phyloP scores from a whole-genome alignment of 257 asterid species.

The Lycium ferocissimum region DNA sequence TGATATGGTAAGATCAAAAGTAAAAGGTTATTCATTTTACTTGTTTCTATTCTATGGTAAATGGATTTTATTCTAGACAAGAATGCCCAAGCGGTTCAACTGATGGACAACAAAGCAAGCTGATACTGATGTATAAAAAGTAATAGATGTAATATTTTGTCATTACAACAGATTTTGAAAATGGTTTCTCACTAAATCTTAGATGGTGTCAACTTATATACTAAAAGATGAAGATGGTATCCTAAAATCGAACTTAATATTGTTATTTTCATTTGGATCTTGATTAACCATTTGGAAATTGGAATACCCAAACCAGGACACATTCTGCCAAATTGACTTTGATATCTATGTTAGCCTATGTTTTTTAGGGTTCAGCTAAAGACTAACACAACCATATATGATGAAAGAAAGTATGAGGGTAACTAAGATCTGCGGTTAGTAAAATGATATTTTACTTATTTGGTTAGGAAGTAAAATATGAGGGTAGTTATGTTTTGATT shows the following conservation, averaged over 20 bases:
- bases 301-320: constrained; percentile 22
- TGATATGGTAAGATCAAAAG: constrained; percentile 57
- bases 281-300: constrained; percentile 3
- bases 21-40: constrained; percentile 17
- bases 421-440: background rate
- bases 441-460: background rate
- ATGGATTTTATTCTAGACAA: constrained; percentile 25
- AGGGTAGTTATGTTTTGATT: background rate
- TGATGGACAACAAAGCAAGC: constrained; percentile 14
- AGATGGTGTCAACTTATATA: constrained; percentile 2
- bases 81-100: constrained; percentile 5
- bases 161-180: constrained; percentile 1
- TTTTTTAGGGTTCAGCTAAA: background rate
- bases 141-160: constrained; percentile 1
- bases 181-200: constrained; percentile 13
- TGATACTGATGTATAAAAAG: background rate
- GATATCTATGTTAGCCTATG: background rate
- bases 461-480: background rate
- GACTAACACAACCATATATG: background rate
- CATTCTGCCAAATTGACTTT: background rate
- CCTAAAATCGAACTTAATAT: constrained; percentile 1
- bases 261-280: constrained; percentile 21
- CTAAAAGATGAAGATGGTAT: background rate
- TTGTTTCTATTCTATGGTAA: background rate
- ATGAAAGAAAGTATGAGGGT: background rate